These are phyloP conservation scores for Aureobasidium melanogenum DNA, from an alignment of 2,329 filamentous ascomycete species.

Conservation along the genomic window DNA sequence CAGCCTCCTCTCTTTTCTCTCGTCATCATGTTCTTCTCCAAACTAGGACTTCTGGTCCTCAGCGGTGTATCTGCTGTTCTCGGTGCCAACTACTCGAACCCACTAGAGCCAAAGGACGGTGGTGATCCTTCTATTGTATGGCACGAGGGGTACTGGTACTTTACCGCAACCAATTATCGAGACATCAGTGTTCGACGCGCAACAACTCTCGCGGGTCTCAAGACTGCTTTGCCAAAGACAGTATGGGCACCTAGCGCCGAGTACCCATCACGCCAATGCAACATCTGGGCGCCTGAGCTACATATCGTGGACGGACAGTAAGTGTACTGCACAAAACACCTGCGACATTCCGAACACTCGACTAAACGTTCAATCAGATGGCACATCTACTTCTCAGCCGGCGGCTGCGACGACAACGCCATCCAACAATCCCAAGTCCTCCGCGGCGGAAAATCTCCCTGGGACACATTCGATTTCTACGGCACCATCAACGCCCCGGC, in stretches of 20 bases:
- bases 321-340: background rate
- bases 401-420: constrained; percentile 33
- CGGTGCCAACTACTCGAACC: constrained; percentile 39
- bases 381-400: constrained; percentile 52
- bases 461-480: constrained; percentile 43
- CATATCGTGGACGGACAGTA: constrained; percentile 38
- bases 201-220: constrained; percentile 46
- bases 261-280: constrained; percentile 42
- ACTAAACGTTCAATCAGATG: constrained; percentile 16
- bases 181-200: constrained; percentile 47
- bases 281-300: constrained; percentile 51
- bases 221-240: constrained; percentile 41
- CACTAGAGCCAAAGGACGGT: constrained; percentile 42
- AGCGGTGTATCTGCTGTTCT: constrained; percentile 10
- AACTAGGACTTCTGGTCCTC: background rate
- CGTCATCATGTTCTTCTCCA: constrained; percentile 1
- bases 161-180: constrained; percentile 48
- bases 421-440: constrained; percentile 45
- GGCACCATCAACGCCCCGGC: constrained; percentile 35
- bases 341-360: too few relatives aligned
- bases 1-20: too few relatives aligned
- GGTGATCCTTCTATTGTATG: constrained; percentile 47
- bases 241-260: constrained; percentile 39
- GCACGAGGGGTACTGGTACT: constrained; percentile 47
- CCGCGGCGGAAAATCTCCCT: constrained; percentile 43